Conservation (phyloP, 83 land plant species). For the Thuja plicata region DNA sequence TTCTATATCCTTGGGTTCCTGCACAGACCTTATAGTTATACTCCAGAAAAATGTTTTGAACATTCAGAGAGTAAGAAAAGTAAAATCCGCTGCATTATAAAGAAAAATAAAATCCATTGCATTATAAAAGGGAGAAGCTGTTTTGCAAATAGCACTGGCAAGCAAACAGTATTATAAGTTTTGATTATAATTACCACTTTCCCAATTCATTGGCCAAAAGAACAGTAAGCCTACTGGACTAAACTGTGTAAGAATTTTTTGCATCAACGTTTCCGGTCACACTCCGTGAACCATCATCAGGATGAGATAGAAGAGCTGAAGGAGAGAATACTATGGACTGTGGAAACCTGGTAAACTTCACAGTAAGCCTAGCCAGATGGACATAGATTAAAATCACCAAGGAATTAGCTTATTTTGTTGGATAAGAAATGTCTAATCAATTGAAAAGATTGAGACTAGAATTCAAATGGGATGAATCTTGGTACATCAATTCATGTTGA, state of each 20-base stretch:
- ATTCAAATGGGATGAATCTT: background rate
- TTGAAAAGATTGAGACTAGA: background rate
- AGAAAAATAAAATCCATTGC: too few species aligned
- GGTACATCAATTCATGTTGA: background rate
- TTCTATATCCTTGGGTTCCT: constrained; percentile 78
- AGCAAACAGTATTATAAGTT: background rate
- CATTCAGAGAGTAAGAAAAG: background rate
- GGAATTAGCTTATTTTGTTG: background rate
- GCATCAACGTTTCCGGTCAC: too few species aligned
- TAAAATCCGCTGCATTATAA: background rate
- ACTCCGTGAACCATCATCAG: too few species aligned
- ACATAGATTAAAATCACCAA: background rate
- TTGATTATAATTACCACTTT: background rate
- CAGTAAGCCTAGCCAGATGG: background rate
- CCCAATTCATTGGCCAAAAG: background rate
- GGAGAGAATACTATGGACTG: too few species aligned
- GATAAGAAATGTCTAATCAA: background rate
- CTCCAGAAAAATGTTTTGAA: background rate
- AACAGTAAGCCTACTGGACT: background rate
- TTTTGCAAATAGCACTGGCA: background rate
- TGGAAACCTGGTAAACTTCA: too few species aligned
- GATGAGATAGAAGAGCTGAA: too few species aligned
- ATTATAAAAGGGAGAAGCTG: background rate
- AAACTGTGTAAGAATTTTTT: too few species aligned
- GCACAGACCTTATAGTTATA: constrained; percentile 14